Evolutionary conservation across 2,329 filamentous ascomycete genomes (phyloP).

Genomic region (Neofusicoccum ribis): DNA sequence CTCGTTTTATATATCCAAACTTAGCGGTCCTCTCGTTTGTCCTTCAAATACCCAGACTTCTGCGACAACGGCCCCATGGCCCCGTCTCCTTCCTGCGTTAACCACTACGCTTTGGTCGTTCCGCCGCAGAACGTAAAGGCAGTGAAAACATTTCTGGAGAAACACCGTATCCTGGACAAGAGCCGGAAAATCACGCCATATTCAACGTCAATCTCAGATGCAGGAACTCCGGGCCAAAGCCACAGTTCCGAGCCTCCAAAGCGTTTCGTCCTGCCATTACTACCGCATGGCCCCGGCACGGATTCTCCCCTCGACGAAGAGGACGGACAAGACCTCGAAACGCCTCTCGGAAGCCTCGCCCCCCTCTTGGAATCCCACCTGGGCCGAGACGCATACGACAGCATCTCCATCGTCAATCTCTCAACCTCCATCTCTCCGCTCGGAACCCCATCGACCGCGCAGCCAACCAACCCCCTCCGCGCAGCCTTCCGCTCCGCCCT

Average conservation of each 20-base stretch:
- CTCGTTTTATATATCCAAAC: no score
- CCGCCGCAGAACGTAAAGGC: conserved; percentile 38
- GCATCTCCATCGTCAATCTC: not conserved
- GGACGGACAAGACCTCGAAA: not conserved
- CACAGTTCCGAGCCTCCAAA: not conserved
- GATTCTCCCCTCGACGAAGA: not conserved
- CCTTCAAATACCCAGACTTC: not conserved
- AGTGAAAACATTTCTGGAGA: conserved; percentile 41
- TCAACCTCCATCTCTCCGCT: not conserved
- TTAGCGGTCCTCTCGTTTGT: no score
- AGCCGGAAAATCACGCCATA: conserved; percentile 30
- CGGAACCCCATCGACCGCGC: not conserved
- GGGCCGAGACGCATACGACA: not conserved
- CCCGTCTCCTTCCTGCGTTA: no score
- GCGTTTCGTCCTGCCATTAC: conserved; percentile 1
- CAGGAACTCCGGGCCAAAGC: no score
- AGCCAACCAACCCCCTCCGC: conserved; percentile 7
- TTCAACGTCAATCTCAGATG: not conserved
- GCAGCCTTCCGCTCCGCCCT: conserved; percentile 14
- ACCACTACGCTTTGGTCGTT: conserved; percentile 27
- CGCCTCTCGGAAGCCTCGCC: not conserved
- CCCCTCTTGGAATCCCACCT: not conserved
- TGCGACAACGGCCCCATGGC: not conserved
- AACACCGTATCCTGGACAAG: conserved; percentile 29
- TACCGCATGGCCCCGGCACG: not conserved